Evolutionary conservation across 2,329 filamentous ascomycete genomes (phyloP).

Genomic region (Monosporascus sp.): DNA sequence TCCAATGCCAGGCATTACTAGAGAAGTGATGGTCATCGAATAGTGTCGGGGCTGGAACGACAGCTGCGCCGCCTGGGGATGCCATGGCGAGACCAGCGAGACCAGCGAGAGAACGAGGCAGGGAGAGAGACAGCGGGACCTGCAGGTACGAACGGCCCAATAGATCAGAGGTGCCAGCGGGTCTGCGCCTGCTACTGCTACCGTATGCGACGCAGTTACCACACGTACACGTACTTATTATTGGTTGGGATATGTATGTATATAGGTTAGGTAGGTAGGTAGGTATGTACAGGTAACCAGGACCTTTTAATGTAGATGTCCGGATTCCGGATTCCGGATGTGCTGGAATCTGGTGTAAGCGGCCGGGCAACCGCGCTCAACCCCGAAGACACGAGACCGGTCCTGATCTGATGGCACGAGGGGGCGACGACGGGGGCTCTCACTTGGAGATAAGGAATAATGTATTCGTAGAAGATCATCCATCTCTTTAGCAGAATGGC

Average conservation of each 20-base stretch:
- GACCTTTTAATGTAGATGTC: background rate
- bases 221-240: background rate
- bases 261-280: background rate
- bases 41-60: conserved; percentile 22
- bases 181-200: background rate
- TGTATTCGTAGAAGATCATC: background rate
- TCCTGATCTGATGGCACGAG: background rate
- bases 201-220: too few relatives aligned
- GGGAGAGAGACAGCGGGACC: background rate
- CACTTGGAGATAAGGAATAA: background rate
- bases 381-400: background rate
- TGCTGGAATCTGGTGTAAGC: background rate
- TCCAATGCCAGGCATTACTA: conserved; percentile 47
- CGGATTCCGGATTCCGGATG: background rate
- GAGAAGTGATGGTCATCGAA: conserved; percentile 32
- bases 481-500: background rate
- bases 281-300: background rate
- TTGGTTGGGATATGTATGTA: background rate
- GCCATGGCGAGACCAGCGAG: conserved; percentile 17
- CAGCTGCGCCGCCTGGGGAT: conserved; percentile 20
- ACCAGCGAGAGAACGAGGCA: background rate
- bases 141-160: background rate
- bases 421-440: background rate
- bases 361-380: background rate
- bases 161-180: background rate